Conservation (phyloP, 345 rosid species). For the Boechera retrofracta region DNA sequence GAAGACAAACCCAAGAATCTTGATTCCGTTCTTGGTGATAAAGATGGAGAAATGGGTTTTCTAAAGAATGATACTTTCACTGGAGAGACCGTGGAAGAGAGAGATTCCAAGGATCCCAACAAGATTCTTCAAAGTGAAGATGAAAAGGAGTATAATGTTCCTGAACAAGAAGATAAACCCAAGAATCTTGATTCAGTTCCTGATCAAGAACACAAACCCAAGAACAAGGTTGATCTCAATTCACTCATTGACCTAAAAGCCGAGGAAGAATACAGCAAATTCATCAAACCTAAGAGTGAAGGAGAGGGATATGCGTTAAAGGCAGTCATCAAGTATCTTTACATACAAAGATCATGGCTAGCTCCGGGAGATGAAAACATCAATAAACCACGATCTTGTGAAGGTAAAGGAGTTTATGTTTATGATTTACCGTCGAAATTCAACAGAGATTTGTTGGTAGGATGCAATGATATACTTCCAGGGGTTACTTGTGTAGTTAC, state of each 20-base stretch:
- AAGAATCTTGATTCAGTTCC: neutral
- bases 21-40: no score
- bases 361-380: neutral
- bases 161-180: neutral
- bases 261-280: neutral
- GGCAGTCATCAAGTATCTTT: slow-evolving; percentile 48
- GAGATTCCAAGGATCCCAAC: neutral
- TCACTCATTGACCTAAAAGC: slow-evolving; percentile 16
- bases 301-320: slow-evolving; percentile 51
- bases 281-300: slow-evolving; percentile 39
- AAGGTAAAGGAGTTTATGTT: slow-evolving; percentile 69
- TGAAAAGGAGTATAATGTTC: neutral
- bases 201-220: neutral
- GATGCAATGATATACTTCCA: slow-evolving; percentile 67
- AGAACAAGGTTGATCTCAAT: neutral
- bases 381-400: slow-evolving; percentile 41
- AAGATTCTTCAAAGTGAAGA: neutral
- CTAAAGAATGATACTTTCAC: neutral
- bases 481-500: slow-evolving; percentile 62
- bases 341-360: slow-evolving; percentile 61
- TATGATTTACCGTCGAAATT: slow-evolving; percentile 76
- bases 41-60: neutral
- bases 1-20: no score
- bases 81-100: neutral
- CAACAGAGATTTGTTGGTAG: slow-evolving; percentile 66